Percentiles rank a stretch among this genome's conserved stretches.
Conservation (phyloP, 2,329 filamentous ascomycete genomes). For the Botrytis medusae region DNA sequence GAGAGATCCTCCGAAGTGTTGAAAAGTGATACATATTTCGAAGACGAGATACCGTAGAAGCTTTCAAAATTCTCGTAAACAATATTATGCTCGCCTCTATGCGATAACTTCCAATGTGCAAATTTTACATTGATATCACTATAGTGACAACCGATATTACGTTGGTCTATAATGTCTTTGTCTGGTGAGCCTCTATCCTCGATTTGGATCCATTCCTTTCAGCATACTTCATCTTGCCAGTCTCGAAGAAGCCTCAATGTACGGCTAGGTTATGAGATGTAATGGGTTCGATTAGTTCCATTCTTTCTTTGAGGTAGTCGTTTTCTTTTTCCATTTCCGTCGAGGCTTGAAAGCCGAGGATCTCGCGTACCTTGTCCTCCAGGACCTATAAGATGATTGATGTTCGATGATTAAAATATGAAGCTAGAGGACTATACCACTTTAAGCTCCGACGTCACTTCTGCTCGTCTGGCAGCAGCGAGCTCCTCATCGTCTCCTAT, state of each 20-base stretch:
- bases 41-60: not conserved
- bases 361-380: not conserved
- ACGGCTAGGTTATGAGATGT: not conserved
- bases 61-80: not conserved
- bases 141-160: no score
- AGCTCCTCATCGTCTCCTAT: not conserved
- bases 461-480: not conserved
- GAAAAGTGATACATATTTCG: not conserved
- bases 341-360: not conserved
- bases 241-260: no score
- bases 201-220: not conserved
- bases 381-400: not conserved
- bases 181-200: no score
- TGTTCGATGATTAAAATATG: not conserved
- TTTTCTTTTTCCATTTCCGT: not conserved
- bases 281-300: no score
- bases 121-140: no score
- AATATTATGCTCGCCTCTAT: not conserved
- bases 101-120: not conserved
- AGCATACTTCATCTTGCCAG: not conserved
- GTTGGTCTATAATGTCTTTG: not conserved
- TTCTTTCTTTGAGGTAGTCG: not conserved
- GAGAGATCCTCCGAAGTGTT: not conserved
- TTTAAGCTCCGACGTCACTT: not conserved
- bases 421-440: not conserved